Evolutionary conservation across 805 yeast species (phyloP).

Genomic region (Saturnispora galanensis): DNA sequence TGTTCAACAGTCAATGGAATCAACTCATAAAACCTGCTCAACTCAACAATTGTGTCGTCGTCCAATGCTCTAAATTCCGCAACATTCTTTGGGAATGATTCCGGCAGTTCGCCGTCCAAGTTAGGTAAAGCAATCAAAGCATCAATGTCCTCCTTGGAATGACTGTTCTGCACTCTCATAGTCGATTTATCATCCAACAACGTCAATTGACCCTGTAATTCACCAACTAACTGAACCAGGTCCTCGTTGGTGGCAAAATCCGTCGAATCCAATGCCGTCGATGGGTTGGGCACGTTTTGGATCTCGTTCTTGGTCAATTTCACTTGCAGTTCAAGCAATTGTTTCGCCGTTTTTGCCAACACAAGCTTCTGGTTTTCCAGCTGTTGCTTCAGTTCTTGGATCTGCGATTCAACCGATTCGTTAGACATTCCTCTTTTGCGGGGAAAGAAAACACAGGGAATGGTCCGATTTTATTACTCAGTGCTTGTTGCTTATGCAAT

Average conservation of each 20-base stretch:
- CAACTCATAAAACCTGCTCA: conserved; percentile 68
- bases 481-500: conserved; percentile 14
- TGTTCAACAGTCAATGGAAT: conserved; percentile 55
- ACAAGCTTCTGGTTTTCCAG: conserved; percentile 48
- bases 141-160: conserved; percentile 32
- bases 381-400: conserved; percentile 37
- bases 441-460: not conserved
- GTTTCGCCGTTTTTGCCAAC: conserved; percentile 71
- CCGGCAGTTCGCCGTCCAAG: conserved; percentile 68
- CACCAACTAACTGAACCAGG: conserved; percentile 77
- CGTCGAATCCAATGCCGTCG: conserved; percentile 29
- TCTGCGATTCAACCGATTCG: conserved; percentile 28
- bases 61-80: conserved; percentile 40
- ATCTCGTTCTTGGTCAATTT: conserved; percentile 31
- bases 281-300: conserved; percentile 17
- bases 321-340: conserved; percentile 61
- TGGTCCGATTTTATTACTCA: too few species aligned
- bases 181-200: conserved; percentile 67
- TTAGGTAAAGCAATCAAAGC: conserved; percentile 62
- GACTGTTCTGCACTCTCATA: conserved; percentile 58
- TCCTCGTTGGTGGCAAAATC: conserved; percentile 77
- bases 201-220: conserved; percentile 80
- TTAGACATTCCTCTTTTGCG: conserved; percentile 5
- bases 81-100: conserved; percentile 48
- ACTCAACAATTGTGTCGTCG: conserved; percentile 37